Conservation (phyloP, 257 asterid species). For the Knoxia roxburghii region DNA sequence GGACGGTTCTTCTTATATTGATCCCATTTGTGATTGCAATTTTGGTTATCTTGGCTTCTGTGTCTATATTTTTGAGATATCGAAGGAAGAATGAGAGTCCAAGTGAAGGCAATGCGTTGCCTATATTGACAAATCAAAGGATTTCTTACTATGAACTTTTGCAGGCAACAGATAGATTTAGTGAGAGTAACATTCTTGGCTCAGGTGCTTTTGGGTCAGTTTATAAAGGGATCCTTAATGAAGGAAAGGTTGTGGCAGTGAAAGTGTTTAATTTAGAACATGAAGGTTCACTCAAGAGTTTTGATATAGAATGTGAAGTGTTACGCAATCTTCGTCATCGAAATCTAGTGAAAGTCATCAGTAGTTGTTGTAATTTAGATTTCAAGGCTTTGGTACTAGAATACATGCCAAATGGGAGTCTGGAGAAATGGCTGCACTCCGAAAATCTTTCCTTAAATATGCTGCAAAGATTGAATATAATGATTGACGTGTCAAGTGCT, state of each 20-base stretch:
- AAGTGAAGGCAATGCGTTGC: background rate
- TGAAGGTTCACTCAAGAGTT: slow-evolving; percentile 13
- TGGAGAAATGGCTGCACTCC: slow-evolving; percentile 15
- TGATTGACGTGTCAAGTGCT: slow-evolving; percentile 14
- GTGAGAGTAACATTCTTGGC: slow-evolving; percentile 16
- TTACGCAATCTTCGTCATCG: slow-evolving; percentile 1
- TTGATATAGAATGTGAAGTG: slow-evolving; percentile 9
- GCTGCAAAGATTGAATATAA: slow-evolving; percentile 3
- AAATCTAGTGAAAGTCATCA: slow-evolving; percentile 15
- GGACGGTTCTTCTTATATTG: background rate
- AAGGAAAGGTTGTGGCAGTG: slow-evolving; percentile 12
- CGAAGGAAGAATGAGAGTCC: background rate
- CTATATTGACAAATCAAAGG: background rate
- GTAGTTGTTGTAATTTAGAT: slow-evolving; percentile 3
- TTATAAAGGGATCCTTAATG: slow-evolving; percentile 10
- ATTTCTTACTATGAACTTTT: slow-evolving; percentile 1
- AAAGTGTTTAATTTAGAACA: slow-evolving; percentile 17
- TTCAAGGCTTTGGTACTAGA: slow-evolving; percentile 4
- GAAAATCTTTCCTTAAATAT: background rate
- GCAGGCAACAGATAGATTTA: background rate
- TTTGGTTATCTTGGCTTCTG: background rate
- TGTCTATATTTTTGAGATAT: background rate
- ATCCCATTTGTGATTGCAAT: background rate
- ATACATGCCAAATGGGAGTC: slow-evolving; percentile 14
- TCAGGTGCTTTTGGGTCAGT: slow-evolving; percentile 17